Evolutionary conservation across 441 rosid genomes (phyloP), one percentile per base, ranked within the genome.

Genomic region (Adansonia madagascariensis): DNA sequence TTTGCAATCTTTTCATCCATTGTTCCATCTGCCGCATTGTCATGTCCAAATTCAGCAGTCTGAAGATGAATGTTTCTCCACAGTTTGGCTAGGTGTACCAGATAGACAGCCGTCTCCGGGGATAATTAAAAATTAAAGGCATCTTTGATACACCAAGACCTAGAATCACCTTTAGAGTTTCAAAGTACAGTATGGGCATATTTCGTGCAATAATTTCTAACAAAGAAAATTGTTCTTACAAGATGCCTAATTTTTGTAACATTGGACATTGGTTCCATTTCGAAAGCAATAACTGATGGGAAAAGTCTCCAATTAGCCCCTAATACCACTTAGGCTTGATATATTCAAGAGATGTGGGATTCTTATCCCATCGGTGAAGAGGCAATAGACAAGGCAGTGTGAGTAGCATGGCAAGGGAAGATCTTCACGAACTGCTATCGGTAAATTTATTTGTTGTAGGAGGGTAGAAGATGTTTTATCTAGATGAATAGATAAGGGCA

Each of bases 91-190:
- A n/a, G 3, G 49, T 39, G 41, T 62, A 62, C 18, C 8, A 31
- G 11, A 62, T 6, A 24, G 8, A 63, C 35, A 15, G 20, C 20
- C 2, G 2, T 35, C 20, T 63, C 6, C 46, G 15, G 14, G 35
- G 67, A 6, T 14, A 39, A 27, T 15, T 31, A 62, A 35, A 62
- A 31, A 31, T 35, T 63, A 7, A 57, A 35, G 46, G 20, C 20
- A 62, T 62, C 20, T 6, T n/a, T 39, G 12, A 64, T 39, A 17
- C 49, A n/a, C 24, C 47, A 15, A n/a, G 24, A 39, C 11, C 22
- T 39, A 41, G 68, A 62, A 20, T 67, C 4, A 22, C 72, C 56
- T 68, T 22, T 47, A 47, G 39, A 68, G 56, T 46, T 68, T 68
- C 72, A 68, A 68, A 46, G 56, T 47, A 46, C 39, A 46, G 10